Base-by-base conservation (phyloP, 495 filamentous ascomycete genomes). In the Lichina pygmaea region DNA sequence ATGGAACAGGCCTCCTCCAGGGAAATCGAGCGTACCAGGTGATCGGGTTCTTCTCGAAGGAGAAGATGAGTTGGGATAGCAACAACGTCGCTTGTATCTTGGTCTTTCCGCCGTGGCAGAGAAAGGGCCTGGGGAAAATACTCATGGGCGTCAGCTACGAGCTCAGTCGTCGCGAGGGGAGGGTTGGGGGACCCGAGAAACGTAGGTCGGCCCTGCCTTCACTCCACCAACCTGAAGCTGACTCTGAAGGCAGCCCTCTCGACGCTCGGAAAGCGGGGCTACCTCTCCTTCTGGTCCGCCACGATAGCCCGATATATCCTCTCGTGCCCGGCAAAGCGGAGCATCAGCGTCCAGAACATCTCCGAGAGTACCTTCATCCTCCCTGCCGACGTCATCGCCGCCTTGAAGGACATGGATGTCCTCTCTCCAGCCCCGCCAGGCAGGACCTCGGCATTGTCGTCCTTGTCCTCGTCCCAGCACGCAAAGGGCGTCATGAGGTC, bases 71-170 rank as follows among this genome's bases (percentile, higher is more conserved):
- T 5, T 99, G 89, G 89, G 89, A 99, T 54, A 82, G 89, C 52
- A 94, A 95, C 58, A 99, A 95, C 51, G 71, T 99, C 0, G 89
- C 89, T 4, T 99, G 89, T 56, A 99, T 99, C 48, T 66, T 94
- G 24, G 70, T 99, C 9, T 94, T 99, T 56, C 89, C 91, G 3
- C 89, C 89, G 0, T 95, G 86, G 70, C 89, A 95, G 57, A 72
- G 77, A 44, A 82, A 78, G 50, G 83, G 85, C 11, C 70, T 94
- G 4, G 89, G 89, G 7, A 76, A 83, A 47, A 62, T 94, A 42
- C 68, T 99, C 42, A 95, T 95, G 73, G 83, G 82, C 38, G 75
- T 86, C 8, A 86, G 78, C 44, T 99, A 95, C 59, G 84, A 85
- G 55, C 73, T 99, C 15, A 84, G 82, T n/a, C 73, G 70, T 13